These are phyloP conservation scores for Melocanna baccifera DNA, from an alignment of 176 grass and related monocot species.

Conservation along the genomic window DNA sequence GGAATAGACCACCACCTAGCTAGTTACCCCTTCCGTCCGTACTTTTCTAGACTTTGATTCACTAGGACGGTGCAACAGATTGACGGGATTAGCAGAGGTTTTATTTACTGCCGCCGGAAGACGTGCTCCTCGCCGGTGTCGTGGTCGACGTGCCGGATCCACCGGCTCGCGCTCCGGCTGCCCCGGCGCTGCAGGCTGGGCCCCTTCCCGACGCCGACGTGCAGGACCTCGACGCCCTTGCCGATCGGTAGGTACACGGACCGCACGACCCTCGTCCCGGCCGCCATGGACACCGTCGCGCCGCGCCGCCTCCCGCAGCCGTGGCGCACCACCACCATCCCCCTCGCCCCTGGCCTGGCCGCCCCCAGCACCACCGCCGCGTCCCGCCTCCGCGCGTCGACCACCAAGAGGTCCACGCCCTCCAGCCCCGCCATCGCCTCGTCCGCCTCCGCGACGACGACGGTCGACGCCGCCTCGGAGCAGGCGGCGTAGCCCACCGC, in stretches of 20 bases:
- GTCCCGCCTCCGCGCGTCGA: constrained; percentile 53
- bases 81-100: background rate
- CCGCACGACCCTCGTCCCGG: constrained; percentile 55
- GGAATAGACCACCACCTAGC: background rate
- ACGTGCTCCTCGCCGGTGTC: constrained; percentile 72
- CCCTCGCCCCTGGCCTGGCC: constrained; percentile 52
- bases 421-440: constrained; percentile 45
- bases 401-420: constrained; percentile 68
- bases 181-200: constrained; percentile 33
- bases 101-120: constrained; percentile 53
- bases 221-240: constrained; percentile 69
- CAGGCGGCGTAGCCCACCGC: background rate
- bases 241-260: constrained; percentile 66
- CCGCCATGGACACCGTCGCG: constrained; percentile 18
- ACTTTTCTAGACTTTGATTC: background rate
- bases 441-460: constrained; percentile 27
- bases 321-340: constrained; percentile 75
- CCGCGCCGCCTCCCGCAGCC: constrained; percentile 6
- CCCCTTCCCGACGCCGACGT: constrained; percentile 78
- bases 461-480: background rate
- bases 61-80: background rate
- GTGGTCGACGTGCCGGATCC: constrained; percentile 66
- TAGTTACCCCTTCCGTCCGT: background rate
- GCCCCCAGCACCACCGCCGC: constrained; percentile 35
- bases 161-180: constrained; percentile 19